Base-by-base conservation (phyloP, 1,139 yeast species). In the Yamadazyma siamensis region DNA sequence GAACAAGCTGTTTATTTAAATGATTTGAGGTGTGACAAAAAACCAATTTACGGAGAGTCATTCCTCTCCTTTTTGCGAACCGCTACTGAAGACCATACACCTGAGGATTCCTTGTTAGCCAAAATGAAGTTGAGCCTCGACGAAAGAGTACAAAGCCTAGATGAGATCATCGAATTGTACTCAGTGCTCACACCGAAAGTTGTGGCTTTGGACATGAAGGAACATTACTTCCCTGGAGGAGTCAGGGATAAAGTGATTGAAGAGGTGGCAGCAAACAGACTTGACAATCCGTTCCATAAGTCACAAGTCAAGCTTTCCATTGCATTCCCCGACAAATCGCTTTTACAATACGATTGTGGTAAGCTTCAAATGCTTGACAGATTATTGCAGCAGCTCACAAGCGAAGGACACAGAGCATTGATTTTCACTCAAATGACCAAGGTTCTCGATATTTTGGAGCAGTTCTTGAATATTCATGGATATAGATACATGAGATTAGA, bases 361-460 rank as follows among this genome's bases (percentile, higher is more conserved):
- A 94, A 94, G 54, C 66, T 94, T 23, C 99, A 94, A 50, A 82
- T 80, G 46, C 61, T 94, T 32, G 94, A 96, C 0, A 55, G 61
- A 4, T 62, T 94, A 31, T 59, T 94, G 35, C 87, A 84, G 38
- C 82, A 85, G 17, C 65, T 94, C 41, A 82, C 84, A 33, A 79
- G 86, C 20, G 77, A 77, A 30, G 97, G 97, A 0, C 98, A 94
- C 51, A 69, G 98, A 35, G 97, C 95, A 2, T 71, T 94, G 43
- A 91, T 94, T 36, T 94, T 94, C 62, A 94, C 99, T 0, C 99
- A 94, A 56, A 94, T 94, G 99, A 91, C 98, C 2, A 84, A 86
- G 50, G 97, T 94, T 12, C 67, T 94, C 54, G 98, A 94, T 60
- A 80, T 94, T 29, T 61, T 94, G 38, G 99, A 94, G 51, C 94